Base-by-base conservation (phyloP, 2,329 filamentous ascomycete species). In the Alternaria hordeiaustralica region DNA sequence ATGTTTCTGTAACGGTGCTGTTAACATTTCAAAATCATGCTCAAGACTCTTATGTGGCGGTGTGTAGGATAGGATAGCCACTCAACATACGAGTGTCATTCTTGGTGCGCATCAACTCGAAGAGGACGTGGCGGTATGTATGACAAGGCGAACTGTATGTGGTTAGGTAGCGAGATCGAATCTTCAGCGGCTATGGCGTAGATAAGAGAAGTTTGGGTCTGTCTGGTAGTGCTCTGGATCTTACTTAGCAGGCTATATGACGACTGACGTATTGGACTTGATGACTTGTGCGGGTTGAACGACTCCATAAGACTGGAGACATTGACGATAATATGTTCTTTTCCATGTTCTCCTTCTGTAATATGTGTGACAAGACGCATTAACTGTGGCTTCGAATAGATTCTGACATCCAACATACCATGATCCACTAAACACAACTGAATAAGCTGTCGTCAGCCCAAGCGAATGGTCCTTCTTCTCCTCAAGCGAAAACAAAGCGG, bases 241-340 rank as follows among this genome's bases (percentile, higher is more conserved):
- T n/a, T 36, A 3, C 0, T 9, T 1, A 2, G 8, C 10, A 5
- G 7, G 15, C 2, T 41, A 5, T 9, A 5, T n/a, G 2, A 41
- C 8, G 2, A n/a, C 7, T n/a, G 3, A 36, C 7, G 13, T 36
- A 4, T 9, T 3, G 3, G 33, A 36, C 2, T 15, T n/a, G 4
- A 1, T 15, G 0, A n/a, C 3, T n/a, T 36, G 8, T 41, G 33
- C 8, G 33, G 8, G 2, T n/a, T n/a, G 15, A 15, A 36, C 15
- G 0, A 4, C 0, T 3, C 9, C 2, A 9, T 2, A 15, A n/a
- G 15, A 9, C 15, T 9, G 8, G 8, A 3, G 4, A 15, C 4
- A 15, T 9, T 9, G 6, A 15, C 15, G 15, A 4, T 4, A 36
- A 7, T n/a, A 13, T 36, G 30, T 36, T n/a, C 13, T 33, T 7